Conservation (phyloP, 495 filamentous ascomycete species). For the Daldinia decipiens region DNA sequence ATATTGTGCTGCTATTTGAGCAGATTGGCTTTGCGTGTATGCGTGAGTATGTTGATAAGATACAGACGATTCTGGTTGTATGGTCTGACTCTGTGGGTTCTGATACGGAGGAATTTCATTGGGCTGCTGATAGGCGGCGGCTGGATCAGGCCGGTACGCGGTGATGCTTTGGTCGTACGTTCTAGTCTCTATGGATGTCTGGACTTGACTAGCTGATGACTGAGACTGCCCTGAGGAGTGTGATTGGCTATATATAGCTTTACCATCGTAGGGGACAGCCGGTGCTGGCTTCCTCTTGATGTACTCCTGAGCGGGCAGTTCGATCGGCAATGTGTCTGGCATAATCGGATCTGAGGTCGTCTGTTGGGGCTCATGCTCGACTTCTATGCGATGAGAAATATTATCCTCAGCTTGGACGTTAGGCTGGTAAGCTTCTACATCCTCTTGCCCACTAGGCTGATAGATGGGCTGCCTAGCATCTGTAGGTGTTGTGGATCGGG, state of each 20-base stretch:
- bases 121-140: conserved; percentile 2
- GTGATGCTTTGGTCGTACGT: conserved; percentile 23
- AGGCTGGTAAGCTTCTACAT: conserved; percentile 5
- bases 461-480: conserved; percentile 6
- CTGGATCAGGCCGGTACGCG: conserved; percentile 26
- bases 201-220: conserved; percentile 13
- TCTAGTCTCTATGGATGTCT: conserved; percentile 10
- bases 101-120: conserved; percentile 8
- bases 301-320: conserved; percentile 36
- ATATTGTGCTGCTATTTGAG: conserved; percentile 16
- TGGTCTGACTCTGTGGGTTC: conserved; percentile 14
- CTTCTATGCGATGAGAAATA: not conserved
- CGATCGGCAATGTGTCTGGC: conserved; percentile 6
- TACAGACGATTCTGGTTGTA: conserved; percentile 15
- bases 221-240: conserved; percentile 36
- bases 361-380: conserved; percentile 13
- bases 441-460: not conserved
- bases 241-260: conserved; percentile 27
- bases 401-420: conserved; percentile 8
- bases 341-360: not conserved
- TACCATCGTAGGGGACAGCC: conserved; percentile 12
- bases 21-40: conserved; percentile 36
- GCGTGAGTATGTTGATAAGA: conserved; percentile 34
- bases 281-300: conserved; percentile 45
- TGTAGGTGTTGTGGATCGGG: not conserved